phyloP scores from a whole-genome alignment of 2,329 filamentous ascomycete species.

The Aspergillus sp. region DNA sequence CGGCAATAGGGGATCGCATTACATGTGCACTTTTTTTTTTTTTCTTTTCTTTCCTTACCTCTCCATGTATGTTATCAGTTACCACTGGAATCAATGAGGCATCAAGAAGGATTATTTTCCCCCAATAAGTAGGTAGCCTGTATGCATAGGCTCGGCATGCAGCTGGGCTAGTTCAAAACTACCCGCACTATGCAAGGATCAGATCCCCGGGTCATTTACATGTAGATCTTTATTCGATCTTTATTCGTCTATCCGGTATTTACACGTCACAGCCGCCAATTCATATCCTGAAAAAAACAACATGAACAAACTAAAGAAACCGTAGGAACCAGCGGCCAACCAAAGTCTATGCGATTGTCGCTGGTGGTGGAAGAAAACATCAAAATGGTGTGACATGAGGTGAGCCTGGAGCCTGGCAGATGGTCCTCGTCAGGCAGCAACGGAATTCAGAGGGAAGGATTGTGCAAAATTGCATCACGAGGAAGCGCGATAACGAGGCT shows the following conservation, averaged over 20 bases:
- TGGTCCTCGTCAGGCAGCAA: neutral
- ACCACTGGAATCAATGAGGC: neutral
- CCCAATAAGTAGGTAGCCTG: too few species aligned
- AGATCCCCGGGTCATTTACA: neutral
- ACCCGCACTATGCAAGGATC: too few species aligned
- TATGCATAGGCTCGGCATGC: too few species aligned
- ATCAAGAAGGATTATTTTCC: neutral
- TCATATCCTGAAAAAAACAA: neutral
- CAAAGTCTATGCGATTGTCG: neutral
- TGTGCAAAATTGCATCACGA: neutral
- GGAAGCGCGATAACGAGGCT: constrained; percentile 5
- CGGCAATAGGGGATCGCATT: constrained; percentile 1
- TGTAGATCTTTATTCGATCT: constrained; percentile 1
- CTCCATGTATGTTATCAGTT: constrained; percentile 2
- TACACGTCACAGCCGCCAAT: constrained; percentile 1
- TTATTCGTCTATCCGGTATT: constrained; percentile 8
- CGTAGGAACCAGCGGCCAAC: neutral
- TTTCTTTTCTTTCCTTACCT: neutral
- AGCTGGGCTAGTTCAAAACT: too few species aligned
- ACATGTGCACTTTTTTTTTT: neutral
- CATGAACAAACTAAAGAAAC: neutral
- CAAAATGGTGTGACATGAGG: neutral
- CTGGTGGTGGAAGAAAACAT: neutral
- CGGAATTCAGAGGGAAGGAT: neutral
- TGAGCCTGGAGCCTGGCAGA: neutral